Conservation (phyloP, 179 eudicot genomes). For the Sideroxylon spinosum region DNA sequence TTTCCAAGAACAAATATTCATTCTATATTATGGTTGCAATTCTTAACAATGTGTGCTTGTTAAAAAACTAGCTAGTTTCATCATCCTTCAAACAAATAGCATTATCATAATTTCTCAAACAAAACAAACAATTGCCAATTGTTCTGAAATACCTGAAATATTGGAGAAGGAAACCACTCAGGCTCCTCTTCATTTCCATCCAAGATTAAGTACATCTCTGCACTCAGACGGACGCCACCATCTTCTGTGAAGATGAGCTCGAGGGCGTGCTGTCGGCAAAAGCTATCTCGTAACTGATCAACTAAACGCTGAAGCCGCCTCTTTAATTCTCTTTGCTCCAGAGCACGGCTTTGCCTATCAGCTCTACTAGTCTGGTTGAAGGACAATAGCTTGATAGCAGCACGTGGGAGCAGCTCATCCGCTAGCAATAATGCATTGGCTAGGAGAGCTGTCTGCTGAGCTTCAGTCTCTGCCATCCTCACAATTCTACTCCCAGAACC, state of each 20-base stretch:
- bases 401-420: slow-evolving; percentile 81
- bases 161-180: slow-evolving; percentile 88
- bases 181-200: slow-evolving; percentile 64
- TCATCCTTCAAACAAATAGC: background rate
- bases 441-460: slow-evolving; percentile 69
- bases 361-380: slow-evolving; percentile 23
- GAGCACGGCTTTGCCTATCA: slow-evolving; percentile 45
- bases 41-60: background rate
- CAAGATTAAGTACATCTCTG: slow-evolving; percentile 59
- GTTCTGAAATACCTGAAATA: slow-evolving; percentile 62
- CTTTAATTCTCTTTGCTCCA: slow-evolving; percentile 79
- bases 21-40: background rate
- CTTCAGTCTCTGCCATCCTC: slow-evolving; percentile 66
- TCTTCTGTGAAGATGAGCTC: slow-evolving; percentile 82
- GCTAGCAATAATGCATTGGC: slow-evolving; percentile 69
- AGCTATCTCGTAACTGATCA: slow-evolving; percentile 76
- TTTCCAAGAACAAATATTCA: slow-evolving; percentile 8
- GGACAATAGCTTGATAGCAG: slow-evolving; percentile 47
- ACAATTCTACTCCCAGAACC: slow-evolving; percentile 55
- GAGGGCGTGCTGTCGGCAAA: slow-evolving; percentile 88
- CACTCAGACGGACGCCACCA: slow-evolving; percentile 61
- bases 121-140: background rate
- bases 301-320: slow-evolving; percentile 60
- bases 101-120: background rate
- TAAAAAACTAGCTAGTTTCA: background rate